Base-by-base conservation (phyloP, 2,329 filamentous ascomycete species). In the Berkeleyomyces basicola region DNA sequence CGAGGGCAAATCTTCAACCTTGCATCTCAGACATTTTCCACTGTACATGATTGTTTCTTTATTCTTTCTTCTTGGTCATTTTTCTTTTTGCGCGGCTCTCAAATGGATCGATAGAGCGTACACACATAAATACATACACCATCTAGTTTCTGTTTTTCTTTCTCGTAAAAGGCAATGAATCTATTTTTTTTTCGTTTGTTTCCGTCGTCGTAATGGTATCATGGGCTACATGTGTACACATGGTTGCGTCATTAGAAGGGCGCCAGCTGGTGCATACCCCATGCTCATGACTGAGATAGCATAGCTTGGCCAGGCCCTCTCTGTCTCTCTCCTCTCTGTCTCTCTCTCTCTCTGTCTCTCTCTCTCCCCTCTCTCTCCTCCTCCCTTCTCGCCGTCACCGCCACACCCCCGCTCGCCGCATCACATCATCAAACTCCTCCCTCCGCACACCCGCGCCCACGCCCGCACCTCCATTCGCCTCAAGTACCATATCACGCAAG, bases 401-500 rank as follows among this genome's bases (percentile, higher is more conserved):
- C 80, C 92, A 92, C 44, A 91, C 84, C 0, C 90, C 90, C 4
- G 90, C 91, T 68, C 87, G 79, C 67, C 79, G 82, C 90, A 96
- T 92, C 4, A 96, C 88, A 62, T 82, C 82, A 73, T 90, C 86
- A 74, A 96, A 96, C 70, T 96, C 89, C 61, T 87, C 85, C 70
- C 85, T 77, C 47, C 78, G 82, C 7, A 95, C 92, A 6, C 87
- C 89, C 63, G 77, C 80, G 44, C 78, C 82, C 9, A 87, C 80
- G 14, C 87, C 85, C 3, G 80, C 83, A 1, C 88, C 90, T 2
- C 88, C 88, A 72, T 95, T 96, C 58, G 92, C 93, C 77, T 97
- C 92, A 58, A 90, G 76, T 64, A 99, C 86, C 93, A 99, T 99
- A 76, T 96, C 90, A 75, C 82, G 83, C 70, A 99, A 75, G 70